Evolutionary conservation across 345 rosid species (phyloP).

Genomic region (Ricinus communis): DNA sequence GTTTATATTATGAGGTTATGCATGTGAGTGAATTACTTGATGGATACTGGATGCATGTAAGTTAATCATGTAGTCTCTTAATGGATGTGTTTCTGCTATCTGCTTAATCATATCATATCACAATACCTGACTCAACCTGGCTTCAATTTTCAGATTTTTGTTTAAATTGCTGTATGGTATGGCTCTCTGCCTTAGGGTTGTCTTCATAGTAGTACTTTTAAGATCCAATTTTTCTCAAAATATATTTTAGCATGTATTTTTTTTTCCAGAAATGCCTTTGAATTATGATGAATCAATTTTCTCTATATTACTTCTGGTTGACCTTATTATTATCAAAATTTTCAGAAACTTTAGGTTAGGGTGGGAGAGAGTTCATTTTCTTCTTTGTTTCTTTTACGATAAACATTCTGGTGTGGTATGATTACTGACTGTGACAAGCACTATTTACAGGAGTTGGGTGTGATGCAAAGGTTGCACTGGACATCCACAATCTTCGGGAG

Average conservation of each 20-base stretch:
- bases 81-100: background rate
- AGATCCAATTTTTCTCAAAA: background rate
- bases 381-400: conserved; percentile 5
- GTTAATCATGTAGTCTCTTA: background rate
- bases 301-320: background rate
- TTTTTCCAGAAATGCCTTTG: background rate
- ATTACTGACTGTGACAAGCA: conserved; percentile 7
- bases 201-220: background rate
- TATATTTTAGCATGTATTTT: background rate
- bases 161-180: background rate
- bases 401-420: background rate
- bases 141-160: background rate
- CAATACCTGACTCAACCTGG: background rate
- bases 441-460: conserved; percentile 70
- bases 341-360: background rate
- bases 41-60: background rate
- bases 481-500: conserved; percentile 71
- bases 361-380: background rate
- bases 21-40: background rate
- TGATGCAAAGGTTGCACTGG: conserved; percentile 88
- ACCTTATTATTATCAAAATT: background rate
- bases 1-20: background rate
- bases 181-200: no score
- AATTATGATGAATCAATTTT: background rate
- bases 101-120: background rate